Percentiles rank a stretch among this genome's conserved stretches.
Evolutionary conservation across 2,329 filamentous ascomycete species (phyloP).

Genomic region (Colletotrichum navitas): DNA sequence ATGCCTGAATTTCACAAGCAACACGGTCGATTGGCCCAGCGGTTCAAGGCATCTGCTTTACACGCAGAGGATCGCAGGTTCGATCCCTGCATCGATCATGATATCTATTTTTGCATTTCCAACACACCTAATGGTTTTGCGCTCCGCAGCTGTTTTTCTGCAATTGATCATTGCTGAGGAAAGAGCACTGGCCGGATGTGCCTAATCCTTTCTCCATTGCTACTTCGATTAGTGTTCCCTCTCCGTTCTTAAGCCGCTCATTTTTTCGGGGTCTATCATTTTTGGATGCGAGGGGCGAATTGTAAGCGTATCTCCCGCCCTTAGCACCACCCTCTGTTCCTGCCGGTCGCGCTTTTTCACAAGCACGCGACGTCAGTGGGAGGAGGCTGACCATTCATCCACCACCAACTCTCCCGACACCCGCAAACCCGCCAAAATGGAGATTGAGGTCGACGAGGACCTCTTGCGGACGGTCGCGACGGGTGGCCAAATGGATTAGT

Average conservation of each 20-base stretch:
- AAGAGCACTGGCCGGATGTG: not conserved
- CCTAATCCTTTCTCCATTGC: not conserved
- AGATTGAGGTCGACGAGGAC: slow-evolving; percentile 66
- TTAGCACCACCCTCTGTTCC: not conserved
- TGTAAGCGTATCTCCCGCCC: slow-evolving; percentile 22
- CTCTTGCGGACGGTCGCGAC: slow-evolving; percentile 62
- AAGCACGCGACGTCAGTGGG: slow-evolving; percentile 38
- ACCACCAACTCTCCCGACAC: slow-evolving; percentile 1
- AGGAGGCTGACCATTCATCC: slow-evolving; percentile 16
- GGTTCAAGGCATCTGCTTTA: slow-evolving; percentile 58
- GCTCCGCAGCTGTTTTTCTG: not conserved
- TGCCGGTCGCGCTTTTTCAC: slow-evolving; percentile 27
- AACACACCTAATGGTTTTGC: too few species aligned
- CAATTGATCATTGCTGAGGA: not conserved
- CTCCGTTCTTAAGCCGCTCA: not conserved
- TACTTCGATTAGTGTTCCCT: not conserved
- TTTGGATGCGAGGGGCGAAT: not conserved
- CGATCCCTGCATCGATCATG: slow-evolving; percentile 58
- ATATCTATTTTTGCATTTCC: rapidly evolving
- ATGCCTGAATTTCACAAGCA: too few species aligned
- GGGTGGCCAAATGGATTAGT: slow-evolving; percentile 69
- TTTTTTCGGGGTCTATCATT: not conserved
- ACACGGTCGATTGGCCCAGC: slow-evolving; percentile 53
- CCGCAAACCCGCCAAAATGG: slow-evolving; percentile 57
- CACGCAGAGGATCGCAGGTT: slow-evolving; percentile 60